These are phyloP conservation scores for Punctularia strigosozonata DNA, from an alignment of 768 basidiomycete genomes.

Conservation along the genomic window DNA sequence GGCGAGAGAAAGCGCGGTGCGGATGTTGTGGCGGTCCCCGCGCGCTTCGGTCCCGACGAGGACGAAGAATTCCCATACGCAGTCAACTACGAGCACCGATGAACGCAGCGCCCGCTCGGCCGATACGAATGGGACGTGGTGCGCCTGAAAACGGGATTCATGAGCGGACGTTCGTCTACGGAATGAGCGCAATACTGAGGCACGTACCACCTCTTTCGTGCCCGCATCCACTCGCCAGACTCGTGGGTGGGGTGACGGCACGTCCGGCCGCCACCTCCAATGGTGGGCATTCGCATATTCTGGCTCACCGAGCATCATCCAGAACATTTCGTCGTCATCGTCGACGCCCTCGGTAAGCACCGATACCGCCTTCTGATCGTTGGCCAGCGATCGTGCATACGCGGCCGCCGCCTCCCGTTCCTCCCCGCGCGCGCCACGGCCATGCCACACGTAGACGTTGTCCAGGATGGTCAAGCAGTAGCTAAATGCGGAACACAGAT, in stretches of 20 bases:
- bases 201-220: conserved; percentile 28
- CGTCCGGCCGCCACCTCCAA: conserved; percentile 59
- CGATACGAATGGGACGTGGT: conserved; percentile 30
- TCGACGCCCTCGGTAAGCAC: conserved; percentile 57
- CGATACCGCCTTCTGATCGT: conserved; percentile 25
- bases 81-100: conserved; percentile 59
- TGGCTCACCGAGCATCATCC: conserved; percentile 74
- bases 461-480: conserved; percentile 66
- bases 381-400: conserved; percentile 43
- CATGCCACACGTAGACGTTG: conserved; percentile 73
- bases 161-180: not conserved
- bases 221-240: conserved; percentile 47
- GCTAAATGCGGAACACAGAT: conserved; percentile 77
- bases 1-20: conserved; percentile 45
- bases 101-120: conserved; percentile 24
- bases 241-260: conserved; percentile 30
- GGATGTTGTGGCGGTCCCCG: conserved; percentile 45
- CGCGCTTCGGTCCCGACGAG: conserved; percentile 60
- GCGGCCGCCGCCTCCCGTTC: conserved; percentile 53
- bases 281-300: conserved; percentile 71
- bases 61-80: conserved; percentile 72
- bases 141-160: conserved; percentile 26
- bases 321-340: conserved; percentile 71
- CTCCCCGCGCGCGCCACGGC: conserved; percentile 45
- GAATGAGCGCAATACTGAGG: not conserved